phyloP scores from a whole-genome alignment of 768 basidiomycete genomes.

The Tricholomella constricta region DNA sequence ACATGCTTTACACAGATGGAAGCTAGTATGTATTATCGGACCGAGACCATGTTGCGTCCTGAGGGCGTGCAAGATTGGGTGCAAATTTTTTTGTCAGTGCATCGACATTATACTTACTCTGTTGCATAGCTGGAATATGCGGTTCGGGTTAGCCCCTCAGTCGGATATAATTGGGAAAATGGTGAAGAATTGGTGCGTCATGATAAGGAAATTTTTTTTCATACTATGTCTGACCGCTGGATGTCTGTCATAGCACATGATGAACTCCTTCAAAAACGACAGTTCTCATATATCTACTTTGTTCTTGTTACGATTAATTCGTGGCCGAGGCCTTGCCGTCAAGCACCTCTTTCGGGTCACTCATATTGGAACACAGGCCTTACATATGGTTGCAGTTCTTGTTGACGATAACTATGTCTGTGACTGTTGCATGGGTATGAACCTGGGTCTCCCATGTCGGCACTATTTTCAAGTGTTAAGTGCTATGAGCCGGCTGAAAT shows the following conservation, averaged over 20 bases:
- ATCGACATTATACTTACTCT: neutral
- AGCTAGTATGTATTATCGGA: constrained; percentile 28
- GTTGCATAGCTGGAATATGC: constrained; percentile 1
- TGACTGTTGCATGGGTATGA: constrained; percentile 37
- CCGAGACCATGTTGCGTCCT: constrained; percentile 25
- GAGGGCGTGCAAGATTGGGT: constrained; percentile 30
- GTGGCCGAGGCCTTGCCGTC: constrained; percentile 19
- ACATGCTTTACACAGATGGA: constrained; percentile 33
- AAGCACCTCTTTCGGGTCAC: constrained; percentile 26
- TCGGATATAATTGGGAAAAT: constrained; percentile 20
- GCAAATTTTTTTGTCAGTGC: neutral
- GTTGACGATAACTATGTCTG: constrained; percentile 28
- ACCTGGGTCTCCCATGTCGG: constrained; percentile 33
- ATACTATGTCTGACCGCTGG: too few species aligned
- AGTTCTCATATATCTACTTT: constrained; percentile 25
- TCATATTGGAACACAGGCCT: constrained; percentile 17
- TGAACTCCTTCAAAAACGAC: constrained; percentile 32
- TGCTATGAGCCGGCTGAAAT: constrained; percentile 20
- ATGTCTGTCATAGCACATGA: constrained; percentile 14
- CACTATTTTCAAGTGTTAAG: constrained; percentile 32
- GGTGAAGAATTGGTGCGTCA: constrained; percentile 14
- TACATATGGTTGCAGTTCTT: constrained; percentile 30
- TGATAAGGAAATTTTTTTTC: too few species aligned
- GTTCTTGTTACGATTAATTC: constrained; percentile 28
- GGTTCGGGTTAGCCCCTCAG: constrained; percentile 12